Evolutionary conservation across 2,329 filamentous ascomycete genomes (phyloP), one percentile per base, ranked within the genome.

Genomic region (Colletotrichum chlorophyti): DNA sequence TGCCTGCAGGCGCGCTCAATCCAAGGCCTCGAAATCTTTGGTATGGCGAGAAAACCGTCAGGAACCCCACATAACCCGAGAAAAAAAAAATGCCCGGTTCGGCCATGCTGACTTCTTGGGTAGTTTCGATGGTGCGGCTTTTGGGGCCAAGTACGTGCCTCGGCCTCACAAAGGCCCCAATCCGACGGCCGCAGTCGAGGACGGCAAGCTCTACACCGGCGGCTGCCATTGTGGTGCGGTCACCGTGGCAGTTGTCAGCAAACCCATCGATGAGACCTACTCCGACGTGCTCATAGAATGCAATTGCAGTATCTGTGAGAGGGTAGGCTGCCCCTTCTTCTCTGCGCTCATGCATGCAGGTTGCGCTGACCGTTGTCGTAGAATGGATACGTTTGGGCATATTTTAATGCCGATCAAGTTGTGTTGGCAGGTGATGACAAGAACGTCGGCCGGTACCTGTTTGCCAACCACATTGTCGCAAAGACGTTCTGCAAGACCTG

Each of bases 181-280:
- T 31, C 81, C 80, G 2, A 64, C 68, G 3, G 68, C 60, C 11
- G 68, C 69, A 5, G 61, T 76, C 35, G 73, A 76, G 17, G 70
- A 71, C 31, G 72, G 72, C 34, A 72, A 72, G 64, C 49, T 76
- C 9, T 81, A 82, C 64, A 76, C 76, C 12, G 82, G 81, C 8
- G 76, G 78, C 65, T 84, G 82, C 66, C 81, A 84, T 68, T 84
- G 82, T 65, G 81, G 81, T 24, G 75, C 74, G 17, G 71, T 84
- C 21, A 76, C 69, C 14, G 52, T 81, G 1, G 76, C 79, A 2
- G 35, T 82, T 31, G 74, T 70, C 47, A 70, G 71, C 54, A 74
- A 75, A 61, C 74, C 78, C 1, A 64, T 83, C 9, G 72, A 78
- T 64, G 72, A 68, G 65, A 74, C 66, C 10, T 72, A 61, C 24